Evolutionary conservation across 202 grass and related monocot genomes (phyloP).

Genomic region (Elaeis oleifera): DNA sequence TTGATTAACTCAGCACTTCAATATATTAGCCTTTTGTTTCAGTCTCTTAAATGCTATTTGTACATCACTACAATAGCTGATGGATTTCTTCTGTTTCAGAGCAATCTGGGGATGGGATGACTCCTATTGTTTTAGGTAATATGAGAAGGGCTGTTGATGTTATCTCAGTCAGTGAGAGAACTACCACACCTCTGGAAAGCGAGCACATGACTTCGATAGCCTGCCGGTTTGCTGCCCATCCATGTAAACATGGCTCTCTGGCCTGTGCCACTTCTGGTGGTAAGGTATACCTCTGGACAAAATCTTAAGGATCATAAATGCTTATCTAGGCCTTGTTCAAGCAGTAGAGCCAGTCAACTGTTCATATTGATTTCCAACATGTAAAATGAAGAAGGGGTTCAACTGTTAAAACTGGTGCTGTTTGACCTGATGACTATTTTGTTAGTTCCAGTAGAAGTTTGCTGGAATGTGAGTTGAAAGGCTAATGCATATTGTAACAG

Average conservation of each 20-base stretch:
- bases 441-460: too few species aligned
- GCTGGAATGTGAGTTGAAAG: too few species aligned
- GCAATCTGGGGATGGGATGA: slow-evolving; percentile 87
- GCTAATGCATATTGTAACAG: too few species aligned
- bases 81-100: slow-evolving; percentile 29
- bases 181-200: slow-evolving; percentile 28
- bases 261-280: slow-evolving; percentile 44
- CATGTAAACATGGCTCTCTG: slow-evolving; percentile 57
- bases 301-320: slow-evolving; percentile 12
- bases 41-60: too few species aligned
- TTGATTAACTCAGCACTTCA: too few species aligned
- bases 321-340: too few species aligned
- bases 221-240: slow-evolving; percentile 49
- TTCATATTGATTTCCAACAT: too few species aligned
- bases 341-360: too few species aligned
- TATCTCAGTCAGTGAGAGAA: slow-evolving; percentile 31
- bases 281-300: slow-evolving; percentile 67
- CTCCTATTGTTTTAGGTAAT: slow-evolving; percentile 52
- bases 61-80: not conserved
- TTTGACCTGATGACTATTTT: too few species aligned
- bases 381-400: too few species aligned
- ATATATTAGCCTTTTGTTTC: too few species aligned
- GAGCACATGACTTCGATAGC: slow-evolving; percentile 61
- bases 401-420: too few species aligned
- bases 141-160: slow-evolving; percentile 68